Evolutionary conservation across 139 green algal species (phyloP).

Genomic region (Chlorokybus atmophyticus): DNA sequence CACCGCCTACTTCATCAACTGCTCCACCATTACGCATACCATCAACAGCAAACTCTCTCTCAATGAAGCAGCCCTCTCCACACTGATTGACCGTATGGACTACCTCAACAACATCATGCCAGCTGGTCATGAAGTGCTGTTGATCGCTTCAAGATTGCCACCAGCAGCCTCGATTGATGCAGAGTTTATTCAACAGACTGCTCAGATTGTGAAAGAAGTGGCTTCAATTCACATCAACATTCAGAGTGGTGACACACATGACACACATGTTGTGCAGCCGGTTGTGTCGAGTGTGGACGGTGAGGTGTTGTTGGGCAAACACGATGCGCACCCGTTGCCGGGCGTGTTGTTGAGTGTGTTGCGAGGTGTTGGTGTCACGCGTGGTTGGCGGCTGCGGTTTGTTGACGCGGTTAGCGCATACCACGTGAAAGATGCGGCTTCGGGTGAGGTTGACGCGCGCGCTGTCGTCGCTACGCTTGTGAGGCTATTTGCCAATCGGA

Average conservation of each 20-base stretch:
- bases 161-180: neutral
- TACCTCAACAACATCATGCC: neutral
- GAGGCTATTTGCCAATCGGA: neutral
- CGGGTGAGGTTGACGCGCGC: neutral
- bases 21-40: neutral
- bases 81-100: neutral
- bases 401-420: neutral
- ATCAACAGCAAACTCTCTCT: neutral
- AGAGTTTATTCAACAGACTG: too few relatives aligned
- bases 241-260: too few relatives aligned
- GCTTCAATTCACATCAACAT: too few relatives aligned
- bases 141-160: neutral
- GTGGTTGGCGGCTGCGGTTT: neutral
- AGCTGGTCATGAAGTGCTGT: neutral
- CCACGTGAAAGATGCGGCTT: neutral
- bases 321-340: too few relatives aligned
- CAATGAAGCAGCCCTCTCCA: neutral
- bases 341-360: too few relatives aligned
- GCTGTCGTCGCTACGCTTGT: neutral
- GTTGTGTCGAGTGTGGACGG: too few relatives aligned
- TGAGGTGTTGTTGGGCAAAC: too few relatives aligned
- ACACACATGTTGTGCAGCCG: too few relatives aligned
- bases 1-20: neutral
- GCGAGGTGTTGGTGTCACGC: too few relatives aligned
- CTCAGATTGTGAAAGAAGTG: too few relatives aligned